Conservation (phyloP, 495 filamentous ascomycete species). For the Cairneyella variabilis region DNA sequence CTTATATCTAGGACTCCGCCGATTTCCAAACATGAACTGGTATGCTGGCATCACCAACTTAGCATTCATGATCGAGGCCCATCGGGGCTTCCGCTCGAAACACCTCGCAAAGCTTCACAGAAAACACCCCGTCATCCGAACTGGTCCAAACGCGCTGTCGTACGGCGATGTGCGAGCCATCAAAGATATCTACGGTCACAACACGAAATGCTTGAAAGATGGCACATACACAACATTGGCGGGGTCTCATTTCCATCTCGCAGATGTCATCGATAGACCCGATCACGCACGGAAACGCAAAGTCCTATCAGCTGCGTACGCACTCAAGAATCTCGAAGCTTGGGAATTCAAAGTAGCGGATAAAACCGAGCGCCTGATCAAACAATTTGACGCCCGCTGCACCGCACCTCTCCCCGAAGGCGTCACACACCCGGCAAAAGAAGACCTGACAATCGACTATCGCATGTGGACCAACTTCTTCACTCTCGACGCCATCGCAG, state of each 20-base stretch:
- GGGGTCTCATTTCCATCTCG: constrained; percentile 30
- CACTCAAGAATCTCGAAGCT: constrained; percentile 49
- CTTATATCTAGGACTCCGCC: no score
- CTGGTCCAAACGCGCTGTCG: constrained; percentile 48
- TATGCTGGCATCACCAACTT: constrained; percentile 44
- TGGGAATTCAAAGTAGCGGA: constrained; percentile 56
- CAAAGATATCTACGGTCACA: constrained; percentile 52
- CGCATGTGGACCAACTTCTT: constrained; percentile 42
- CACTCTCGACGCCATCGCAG: constrained; percentile 49
- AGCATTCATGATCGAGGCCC: constrained; percentile 41
- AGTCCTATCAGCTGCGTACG: constrained; percentile 48
- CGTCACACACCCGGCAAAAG: constrained; percentile 28
- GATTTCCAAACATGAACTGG: constrained; percentile 40
- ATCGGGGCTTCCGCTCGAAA: constrained; percentile 41
- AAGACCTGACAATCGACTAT: constrained; percentile 36
- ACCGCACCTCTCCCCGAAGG: constrained; percentile 14
- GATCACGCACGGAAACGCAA: constrained; percentile 37
- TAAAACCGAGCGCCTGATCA: constrained; percentile 41
- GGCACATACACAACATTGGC: constrained; percentile 36
- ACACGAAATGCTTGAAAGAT: constrained; percentile 47
- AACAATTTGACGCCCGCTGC: constrained; percentile 34
- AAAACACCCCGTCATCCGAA: constrained; percentile 45
- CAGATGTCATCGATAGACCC: constrained; percentile 26
- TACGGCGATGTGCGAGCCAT: constrained; percentile 44
- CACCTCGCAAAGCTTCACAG: constrained; percentile 38